Base-by-base conservation (phyloP, 768 basidiomycete genomes). In the Hortiboletus flavorubellus region DNA sequence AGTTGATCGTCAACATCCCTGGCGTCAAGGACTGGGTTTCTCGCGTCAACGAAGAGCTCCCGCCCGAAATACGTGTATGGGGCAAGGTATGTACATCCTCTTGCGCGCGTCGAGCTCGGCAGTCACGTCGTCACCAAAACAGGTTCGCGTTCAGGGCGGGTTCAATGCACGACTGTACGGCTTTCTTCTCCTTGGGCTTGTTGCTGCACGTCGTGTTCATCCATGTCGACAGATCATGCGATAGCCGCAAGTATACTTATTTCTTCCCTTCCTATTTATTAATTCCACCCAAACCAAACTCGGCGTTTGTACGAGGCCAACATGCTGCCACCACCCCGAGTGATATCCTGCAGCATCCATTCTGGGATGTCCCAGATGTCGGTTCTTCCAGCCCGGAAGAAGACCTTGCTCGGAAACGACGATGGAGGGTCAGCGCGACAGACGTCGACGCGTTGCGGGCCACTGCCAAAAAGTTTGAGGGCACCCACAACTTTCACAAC, bases 401-500 rank as follows among this genome's bases (percentile, higher is more conserved):
- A 42, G 89, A 90, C 51, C 75, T 87, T 40, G 59, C 59, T n/a
- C 78, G 83, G 31, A 91, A 90, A 65, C 79, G 87, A 47, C 73
- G 73, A 8, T 98, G 90, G 87, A 81, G 93, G 53, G 79, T 84
- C 12, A 65, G 70, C 33, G 41, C 74, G 3, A 78, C 77, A 9
- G 79, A 83, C 23, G 56, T 97, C 26, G 78, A 78, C 45, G 64
- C 72, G 35, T 74, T 97, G 30, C 77, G 86, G 50, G 72, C 69
- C 14, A 70, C 81, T 2, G 82, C 85, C 5, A 75, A 77, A 49
- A 82, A 78, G 64, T 98, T 85, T 64, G 80, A 89, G 60, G 95
- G 91, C 8, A 91, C 92, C 3, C 94, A 97, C 72, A 98, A 98
- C 70, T 99, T 96, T 71, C 94, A 97, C 72, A 98, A 98, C 68